A percentile compares a stretch with the other conserved stretches of the same genome.
These are phyloP conservation scores for Endoconidiophora polonica DNA, from an alignment of 2,329 filamentous ascomycete species.

Conservation along the genomic window DNA sequence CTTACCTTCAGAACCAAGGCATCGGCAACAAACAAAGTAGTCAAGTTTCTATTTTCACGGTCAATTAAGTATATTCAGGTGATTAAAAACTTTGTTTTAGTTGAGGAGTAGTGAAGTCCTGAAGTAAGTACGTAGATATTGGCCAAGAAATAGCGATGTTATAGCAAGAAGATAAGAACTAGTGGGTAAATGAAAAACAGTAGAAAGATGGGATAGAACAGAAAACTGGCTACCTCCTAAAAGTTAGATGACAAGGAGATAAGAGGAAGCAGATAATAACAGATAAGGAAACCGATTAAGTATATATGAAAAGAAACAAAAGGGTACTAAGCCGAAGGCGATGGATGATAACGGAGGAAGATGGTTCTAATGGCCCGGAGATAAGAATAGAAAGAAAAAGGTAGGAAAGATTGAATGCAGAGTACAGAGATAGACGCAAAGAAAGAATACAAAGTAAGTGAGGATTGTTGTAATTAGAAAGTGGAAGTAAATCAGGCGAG, in stretches of 20 bases:
- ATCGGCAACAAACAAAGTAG: no score
- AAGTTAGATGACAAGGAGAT: background rate
- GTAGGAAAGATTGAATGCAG: background rate
- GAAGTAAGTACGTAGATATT: background rate
- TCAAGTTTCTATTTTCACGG: no score
- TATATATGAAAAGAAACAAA: no score
- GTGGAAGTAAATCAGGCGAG: background rate
- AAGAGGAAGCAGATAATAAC: background rate
- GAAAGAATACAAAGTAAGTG: background rate
- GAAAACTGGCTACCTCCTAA: background rate
- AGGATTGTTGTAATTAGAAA: background rate
- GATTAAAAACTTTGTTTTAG: no score
- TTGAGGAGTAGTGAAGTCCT: no score
- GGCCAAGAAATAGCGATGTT: slow-evolving; percentile 2
- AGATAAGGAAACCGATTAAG: no score
- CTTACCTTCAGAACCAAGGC: no score
- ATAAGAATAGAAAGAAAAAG: background rate
- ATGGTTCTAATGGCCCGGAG: background rate
- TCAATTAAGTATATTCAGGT: no score
- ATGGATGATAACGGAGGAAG: background rate
- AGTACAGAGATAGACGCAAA: background rate
- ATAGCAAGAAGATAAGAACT: background rate
- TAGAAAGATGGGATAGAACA: background rate
- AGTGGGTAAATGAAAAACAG: background rate
- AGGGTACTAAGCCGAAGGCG: background rate